Percentiles rank a stretch among this genome's conserved stretches.
These are phyloP conservation scores for Phylloporus arenicola DNA, from an alignment of 768 basidiomycete species.

Conservation along the genomic window DNA sequence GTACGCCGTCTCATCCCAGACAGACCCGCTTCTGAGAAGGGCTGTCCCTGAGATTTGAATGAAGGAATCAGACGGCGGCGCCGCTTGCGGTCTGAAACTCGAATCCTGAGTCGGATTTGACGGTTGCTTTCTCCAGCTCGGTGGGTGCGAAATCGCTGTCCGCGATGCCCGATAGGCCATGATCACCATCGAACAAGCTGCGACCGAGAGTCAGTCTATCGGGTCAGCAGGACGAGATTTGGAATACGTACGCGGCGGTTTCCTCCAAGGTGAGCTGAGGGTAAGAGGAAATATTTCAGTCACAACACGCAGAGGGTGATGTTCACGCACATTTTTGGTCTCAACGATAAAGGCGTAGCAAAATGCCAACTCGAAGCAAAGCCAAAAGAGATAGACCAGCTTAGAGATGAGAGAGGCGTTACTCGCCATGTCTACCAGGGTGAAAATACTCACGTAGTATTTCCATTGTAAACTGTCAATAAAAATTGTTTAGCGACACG, in stretches of 20 bases:
- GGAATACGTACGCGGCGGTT: constrained; percentile 14
- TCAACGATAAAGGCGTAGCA: constrained; percentile 35
- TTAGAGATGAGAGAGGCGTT: background rate
- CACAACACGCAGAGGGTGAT: too few relatives aligned
- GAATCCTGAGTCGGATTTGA: background rate
- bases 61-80: background rate
- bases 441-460: constrained; percentile 34
- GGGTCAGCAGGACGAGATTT: too few relatives aligned
- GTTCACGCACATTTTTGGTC: constrained; percentile 31
- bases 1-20: background rate
- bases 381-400: constrained; percentile 35
- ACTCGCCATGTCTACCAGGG: background rate
- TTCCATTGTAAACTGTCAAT: constrained; percentile 37
- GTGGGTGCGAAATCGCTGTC: background rate
- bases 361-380: constrained; percentile 37
- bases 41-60: background rate
- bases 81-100: background rate
- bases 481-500: background rate
- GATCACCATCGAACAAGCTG: constrained; percentile 14
- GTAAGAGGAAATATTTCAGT: background rate
- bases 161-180: background rate
- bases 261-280: constrained; percentile 16
- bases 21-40: background rate
- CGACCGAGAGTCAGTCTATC: background rate
- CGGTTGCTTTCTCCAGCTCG: background rate